Percentiles rank a stretch among this genome's conserved stretches.
These are phyloP conservation scores for Bassia scoparia DNA, from an alignment of 148 eudicot species.

Conservation along the genomic window DNA sequence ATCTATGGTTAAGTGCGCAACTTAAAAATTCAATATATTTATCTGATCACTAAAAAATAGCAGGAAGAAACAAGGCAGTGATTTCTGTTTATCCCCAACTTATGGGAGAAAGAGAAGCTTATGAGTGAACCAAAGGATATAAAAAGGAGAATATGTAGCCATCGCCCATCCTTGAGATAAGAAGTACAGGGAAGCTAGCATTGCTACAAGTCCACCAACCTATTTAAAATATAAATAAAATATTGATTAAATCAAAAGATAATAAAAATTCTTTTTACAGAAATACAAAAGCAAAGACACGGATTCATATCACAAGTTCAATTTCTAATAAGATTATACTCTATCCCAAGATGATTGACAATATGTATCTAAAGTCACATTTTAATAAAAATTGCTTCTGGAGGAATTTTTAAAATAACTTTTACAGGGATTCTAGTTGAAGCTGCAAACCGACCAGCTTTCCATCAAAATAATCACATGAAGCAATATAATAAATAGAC, in stretches of 20 bases:
- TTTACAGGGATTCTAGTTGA: neutral
- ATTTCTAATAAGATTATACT: neutral
- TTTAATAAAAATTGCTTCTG: neutral
- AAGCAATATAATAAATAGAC: neutral
- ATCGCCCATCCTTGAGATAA: slow-evolving; percentile 95
- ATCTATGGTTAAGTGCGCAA: slow-evolving; percentile 54
- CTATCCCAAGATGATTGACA: neutral
- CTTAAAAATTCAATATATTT: slow-evolving; percentile 5
- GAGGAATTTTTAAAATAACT: neutral
- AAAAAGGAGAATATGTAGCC: slow-evolving; percentile 72
- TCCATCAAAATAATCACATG: neutral
- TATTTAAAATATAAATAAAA: neutral
- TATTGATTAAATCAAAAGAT: no score
- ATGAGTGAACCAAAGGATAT: slow-evolving; percentile 60
- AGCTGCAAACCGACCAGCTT: neutral
- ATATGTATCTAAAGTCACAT: neutral
- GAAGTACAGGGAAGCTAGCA: slow-evolving; percentile 79
- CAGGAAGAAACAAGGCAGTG: slow-evolving; percentile 6
- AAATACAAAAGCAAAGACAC: no score
- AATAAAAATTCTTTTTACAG: no score
- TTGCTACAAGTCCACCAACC: slow-evolving; percentile 88
- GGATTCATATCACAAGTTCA: neutral
- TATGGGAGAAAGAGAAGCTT: neutral
- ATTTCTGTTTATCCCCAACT: neutral
- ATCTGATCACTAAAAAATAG: slow-evolving; percentile 11